Evolutionary conservation across 2,329 filamentous ascomycete species (phyloP), one percentile per base, ranked within the genome.

Genomic region (Fusarium chuoi): DNA sequence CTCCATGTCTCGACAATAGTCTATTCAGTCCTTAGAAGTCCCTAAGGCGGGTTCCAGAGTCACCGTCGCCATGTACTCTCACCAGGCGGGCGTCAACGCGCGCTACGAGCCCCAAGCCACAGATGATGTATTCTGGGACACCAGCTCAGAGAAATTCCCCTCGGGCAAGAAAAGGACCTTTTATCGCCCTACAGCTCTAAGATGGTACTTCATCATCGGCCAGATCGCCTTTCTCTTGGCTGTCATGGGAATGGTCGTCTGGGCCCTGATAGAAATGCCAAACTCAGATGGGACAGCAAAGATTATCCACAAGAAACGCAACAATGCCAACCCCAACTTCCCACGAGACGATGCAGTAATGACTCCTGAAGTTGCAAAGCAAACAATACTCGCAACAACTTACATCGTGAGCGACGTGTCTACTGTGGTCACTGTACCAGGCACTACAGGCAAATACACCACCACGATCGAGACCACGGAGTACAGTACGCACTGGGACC

Each of bases 71-170:
- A 78, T 78, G 77, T 69, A 73, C 58, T 68, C 75, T 42, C 55
- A 59, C 11, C 74, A 74, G 61, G 63, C 59, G 45, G 66, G 75
- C n/a, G 44, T 57, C 49, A 59, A 71, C 24, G 73, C 71, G 30
- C 72, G 67, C 41, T 78, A 78, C 57, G 71, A 75, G 56, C 76
- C 76, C 22, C 74, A 76, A 63, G 68, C 75, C 28, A 73, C 75
- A 33, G 68, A 77, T n/a, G 75, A 78, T 39, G 51, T 57, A 35
- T 51, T 64, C 13, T 77, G 75, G 76, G 74, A 78, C 28, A 68
- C 58, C 28, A 65, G 56, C 22, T 38, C 62, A 17, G 54, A 63
- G 24, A 71, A 76, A 38, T 57, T 65, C 26, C 62, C 75, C 7
- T 55, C 65, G 10, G 39, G 49, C n/a, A 66, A 48, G 44, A 77